Conservation (phyloP, 1,284 basidiomycete species). For the Ganoderma meredithae region DNA sequence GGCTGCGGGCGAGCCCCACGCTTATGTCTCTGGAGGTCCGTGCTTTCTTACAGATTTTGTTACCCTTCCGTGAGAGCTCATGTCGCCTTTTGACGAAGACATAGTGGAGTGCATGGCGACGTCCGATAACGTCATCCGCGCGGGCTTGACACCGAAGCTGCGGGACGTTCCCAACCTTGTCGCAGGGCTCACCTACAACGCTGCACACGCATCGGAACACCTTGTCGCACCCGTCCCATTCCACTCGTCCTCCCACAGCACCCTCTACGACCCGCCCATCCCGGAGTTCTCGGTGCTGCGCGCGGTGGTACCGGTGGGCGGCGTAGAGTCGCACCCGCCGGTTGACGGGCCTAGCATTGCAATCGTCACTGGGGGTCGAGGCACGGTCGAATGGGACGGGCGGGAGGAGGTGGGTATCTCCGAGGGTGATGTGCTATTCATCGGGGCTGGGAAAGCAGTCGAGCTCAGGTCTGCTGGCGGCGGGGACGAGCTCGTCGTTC, state of each 20-base stretch:
- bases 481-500: constrained; percentile 48
- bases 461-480: constrained; percentile 49
- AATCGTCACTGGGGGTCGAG: constrained; percentile 80
- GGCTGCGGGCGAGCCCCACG: constrained; percentile 96
- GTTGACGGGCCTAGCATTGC: constrained; percentile 88
- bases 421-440: constrained; percentile 84
- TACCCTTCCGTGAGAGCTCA: constrained; percentile 1
- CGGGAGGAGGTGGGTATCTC: constrained; percentile 54
- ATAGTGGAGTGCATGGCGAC: constrained; percentile 99
- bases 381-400: constrained; percentile 55
- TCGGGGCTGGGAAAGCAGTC: constrained; percentile 77
- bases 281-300: constrained; percentile 92
- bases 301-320: constrained; percentile 56
- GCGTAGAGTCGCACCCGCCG: constrained; percentile 60
- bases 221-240: constrained; percentile 69
- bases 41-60: not conserved
- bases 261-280: constrained; percentile 94
- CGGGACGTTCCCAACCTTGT: constrained; percentile 94
- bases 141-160: constrained; percentile 96
- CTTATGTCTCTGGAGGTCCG: constrained; percentile 91
- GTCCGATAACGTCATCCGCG: constrained; percentile 98
- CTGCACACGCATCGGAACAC: constrained; percentile 75
- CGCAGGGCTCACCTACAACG: constrained; percentile 86
- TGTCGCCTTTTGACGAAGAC: constrained; percentile 57
- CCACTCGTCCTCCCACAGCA: constrained; percentile 45